A percentile compares a stretch with the other conserved stretches of the same genome.
Conservation (phyloP, 768 basidiomycete species). For the Pulveroboletus sp. region DNA sequence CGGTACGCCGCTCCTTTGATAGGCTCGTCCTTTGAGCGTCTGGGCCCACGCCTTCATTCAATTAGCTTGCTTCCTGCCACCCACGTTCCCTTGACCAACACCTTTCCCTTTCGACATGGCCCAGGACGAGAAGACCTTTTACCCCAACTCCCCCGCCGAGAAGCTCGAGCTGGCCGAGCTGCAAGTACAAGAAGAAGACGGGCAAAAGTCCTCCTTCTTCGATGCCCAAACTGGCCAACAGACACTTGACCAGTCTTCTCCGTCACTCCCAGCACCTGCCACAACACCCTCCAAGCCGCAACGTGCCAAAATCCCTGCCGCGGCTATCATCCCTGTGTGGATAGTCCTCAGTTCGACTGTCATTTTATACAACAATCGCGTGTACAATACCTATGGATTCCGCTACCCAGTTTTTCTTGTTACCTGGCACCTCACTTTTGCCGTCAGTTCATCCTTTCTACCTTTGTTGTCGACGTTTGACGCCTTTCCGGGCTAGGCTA, state of each 20-base stretch:
- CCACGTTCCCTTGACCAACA: neutral
- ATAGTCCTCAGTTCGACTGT: constrained; percentile 85
- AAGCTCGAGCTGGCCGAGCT: constrained; percentile 20
- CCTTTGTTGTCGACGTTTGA: constrained; percentile 2
- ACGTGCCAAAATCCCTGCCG: constrained; percentile 58
- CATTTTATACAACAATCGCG: constrained; percentile 94
- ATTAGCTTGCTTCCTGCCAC: neutral
- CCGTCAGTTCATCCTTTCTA: constrained; percentile 38
- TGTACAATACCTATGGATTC: constrained; percentile 82
- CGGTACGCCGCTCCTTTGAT: neutral
- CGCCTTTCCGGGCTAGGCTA: constrained; percentile 40
- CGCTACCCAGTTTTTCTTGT: constrained; percentile 91
- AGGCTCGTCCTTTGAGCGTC: neutral
- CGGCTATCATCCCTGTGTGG: constrained; percentile 88
- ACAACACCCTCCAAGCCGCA: constrained; percentile 40
- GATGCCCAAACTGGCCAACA: constrained; percentile 1
- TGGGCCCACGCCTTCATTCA: neutral
- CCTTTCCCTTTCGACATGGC: constrained; percentile 14
- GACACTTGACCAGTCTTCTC: constrained; percentile 4
- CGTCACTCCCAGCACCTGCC: constrained; percentile 57
- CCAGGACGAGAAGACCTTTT: constrained; percentile 23
- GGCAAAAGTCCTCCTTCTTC: constrained; percentile 6
- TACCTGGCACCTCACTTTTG: constrained; percentile 78
- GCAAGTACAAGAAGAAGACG: constrained; percentile 18
- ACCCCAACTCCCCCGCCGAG: constrained; percentile 6